Evolutionary conservation across 495 filamentous ascomycete genomes (phyloP).

Genomic region (Gamarada debralockiae): DNA sequence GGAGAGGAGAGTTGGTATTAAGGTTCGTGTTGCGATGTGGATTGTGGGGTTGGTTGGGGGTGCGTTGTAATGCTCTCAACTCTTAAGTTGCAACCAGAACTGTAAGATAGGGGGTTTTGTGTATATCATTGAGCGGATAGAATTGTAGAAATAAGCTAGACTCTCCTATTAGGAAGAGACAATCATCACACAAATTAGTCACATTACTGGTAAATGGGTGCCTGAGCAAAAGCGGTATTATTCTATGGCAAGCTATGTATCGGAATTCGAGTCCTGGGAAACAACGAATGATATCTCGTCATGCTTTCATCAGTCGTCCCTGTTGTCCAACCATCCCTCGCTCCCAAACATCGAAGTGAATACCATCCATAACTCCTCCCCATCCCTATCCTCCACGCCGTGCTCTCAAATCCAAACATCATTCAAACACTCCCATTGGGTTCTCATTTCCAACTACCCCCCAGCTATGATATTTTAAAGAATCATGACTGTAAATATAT

Average conservation of each 20-base stretch:
- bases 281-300: not conserved
- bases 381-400: not conserved
- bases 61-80: conserved; percentile 55
- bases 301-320: not conserved
- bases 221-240: not conserved
- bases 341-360: not conserved
- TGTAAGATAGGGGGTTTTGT: too few relatives aligned
- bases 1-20: conserved; percentile 79
- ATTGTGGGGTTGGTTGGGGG: conserved; percentile 72
- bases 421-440: not conserved
- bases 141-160: too few relatives aligned
- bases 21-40: conserved; percentile 89
- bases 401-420: not conserved
- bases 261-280: not conserved
- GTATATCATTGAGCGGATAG: too few relatives aligned
- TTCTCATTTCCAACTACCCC: too few relatives aligned
- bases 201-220: not conserved
- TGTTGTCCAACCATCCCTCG: not conserved
- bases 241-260: not conserved
- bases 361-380: not conserved
- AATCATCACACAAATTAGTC: too few relatives aligned
- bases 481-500: too few relatives aligned
- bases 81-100: too few relatives aligned
- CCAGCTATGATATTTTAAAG: too few relatives aligned
- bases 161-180: too few relatives aligned